These are phyloP conservation scores for Tolypocladium inflatum DNA, from an alignment of 2,329 filamentous ascomycete genomes.

Conservation along the genomic window DNA sequence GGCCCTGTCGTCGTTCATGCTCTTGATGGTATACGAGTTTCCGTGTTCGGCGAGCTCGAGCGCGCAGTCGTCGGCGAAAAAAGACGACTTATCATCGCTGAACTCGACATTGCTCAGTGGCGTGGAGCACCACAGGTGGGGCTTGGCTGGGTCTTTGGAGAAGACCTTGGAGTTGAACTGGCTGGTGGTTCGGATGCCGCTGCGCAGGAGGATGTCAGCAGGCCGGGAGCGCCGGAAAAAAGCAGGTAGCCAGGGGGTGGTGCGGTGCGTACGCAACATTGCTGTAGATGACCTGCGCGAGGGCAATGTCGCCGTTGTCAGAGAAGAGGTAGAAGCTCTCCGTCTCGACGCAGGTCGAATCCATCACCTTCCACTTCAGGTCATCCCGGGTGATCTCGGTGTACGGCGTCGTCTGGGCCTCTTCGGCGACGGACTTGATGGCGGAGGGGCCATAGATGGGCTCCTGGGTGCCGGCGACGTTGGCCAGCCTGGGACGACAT, in stretches of 20 bases:
- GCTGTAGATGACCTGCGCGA: conserved; percentile 93
- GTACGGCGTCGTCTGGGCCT: conserved; percentile 68
- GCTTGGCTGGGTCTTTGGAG: conserved; percentile 61
- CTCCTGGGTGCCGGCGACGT: conserved; percentile 92
- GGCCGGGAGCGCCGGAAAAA: neutral
- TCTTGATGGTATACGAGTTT: conserved; percentile 79
- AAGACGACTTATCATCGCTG: conserved; percentile 71
- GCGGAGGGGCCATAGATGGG: conserved; percentile 88
- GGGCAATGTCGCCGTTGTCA: conserved; percentile 65
- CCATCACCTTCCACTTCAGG: conserved; percentile 72
- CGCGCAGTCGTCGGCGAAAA: conserved; percentile 79
- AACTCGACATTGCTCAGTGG: conserved; percentile 72
- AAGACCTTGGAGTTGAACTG: conserved; percentile 96
- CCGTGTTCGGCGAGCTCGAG: conserved; percentile 81
- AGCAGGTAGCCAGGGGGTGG: neutral
- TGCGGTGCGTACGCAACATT: conserved; percentile 69
- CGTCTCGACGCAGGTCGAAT: conserved; percentile 86
- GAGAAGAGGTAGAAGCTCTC: conserved; percentile 87
- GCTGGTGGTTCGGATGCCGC: conserved; percentile 79
- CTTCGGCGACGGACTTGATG: conserved; percentile 75
- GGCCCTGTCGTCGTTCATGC: conserved; percentile 67
- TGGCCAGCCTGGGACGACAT: conserved; percentile 42
- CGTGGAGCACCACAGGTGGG: conserved; percentile 76
- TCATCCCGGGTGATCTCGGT: conserved; percentile 71
- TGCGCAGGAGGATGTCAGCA: conserved; percentile 27